A percentile compares a stretch with the other conserved stretches of the same genome.
phyloP scores from a whole-genome alignment of 2,329 filamentous ascomycete genomes.

The Phoma sp. region DNA sequence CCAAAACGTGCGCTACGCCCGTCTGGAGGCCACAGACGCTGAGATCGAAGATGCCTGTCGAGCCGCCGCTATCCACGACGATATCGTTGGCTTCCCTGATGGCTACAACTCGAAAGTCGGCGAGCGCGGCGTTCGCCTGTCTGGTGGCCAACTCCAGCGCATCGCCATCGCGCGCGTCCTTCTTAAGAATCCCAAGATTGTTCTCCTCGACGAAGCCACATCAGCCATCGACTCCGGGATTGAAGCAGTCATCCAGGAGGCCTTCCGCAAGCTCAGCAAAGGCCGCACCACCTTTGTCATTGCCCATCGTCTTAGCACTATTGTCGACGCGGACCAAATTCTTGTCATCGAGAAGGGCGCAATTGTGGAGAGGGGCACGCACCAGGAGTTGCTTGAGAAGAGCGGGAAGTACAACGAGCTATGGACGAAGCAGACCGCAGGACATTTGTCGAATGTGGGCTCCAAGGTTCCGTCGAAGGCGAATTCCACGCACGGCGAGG shows the following conservation, averaged over 20 bases:
- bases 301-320: conserved; percentile 82
- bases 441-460: conserved; percentile 27
- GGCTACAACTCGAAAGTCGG: conserved; percentile 51
- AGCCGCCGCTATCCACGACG: conserved; percentile 69
- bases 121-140: conserved; percentile 57
- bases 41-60: conserved; percentile 68
- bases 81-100: conserved; percentile 65
- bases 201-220: conserved; percentile 88
- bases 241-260: conserved; percentile 71
- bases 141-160: conserved; percentile 71
- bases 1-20: conserved; percentile 70
- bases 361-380: conserved; percentile 79
- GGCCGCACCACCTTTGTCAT: conserved; percentile 73
- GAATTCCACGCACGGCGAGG: conserved; percentile 23
- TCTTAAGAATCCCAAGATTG: conserved; percentile 80
- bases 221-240: conserved; percentile 82
- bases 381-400: conserved; percentile 74
- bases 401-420: conserved; percentile 81
- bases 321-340: conserved; percentile 86
- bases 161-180: conserved; percentile 76
- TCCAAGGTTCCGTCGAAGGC: conserved; percentile 28
- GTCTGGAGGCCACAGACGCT: conserved; percentile 65
- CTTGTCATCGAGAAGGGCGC: conserved; percentile 79
- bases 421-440: conserved; percentile 81
- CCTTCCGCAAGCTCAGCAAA: conserved; percentile 64